Conservation (phyloP, 345 rosid genomes). For the Rhodamnia argentea region DNA sequence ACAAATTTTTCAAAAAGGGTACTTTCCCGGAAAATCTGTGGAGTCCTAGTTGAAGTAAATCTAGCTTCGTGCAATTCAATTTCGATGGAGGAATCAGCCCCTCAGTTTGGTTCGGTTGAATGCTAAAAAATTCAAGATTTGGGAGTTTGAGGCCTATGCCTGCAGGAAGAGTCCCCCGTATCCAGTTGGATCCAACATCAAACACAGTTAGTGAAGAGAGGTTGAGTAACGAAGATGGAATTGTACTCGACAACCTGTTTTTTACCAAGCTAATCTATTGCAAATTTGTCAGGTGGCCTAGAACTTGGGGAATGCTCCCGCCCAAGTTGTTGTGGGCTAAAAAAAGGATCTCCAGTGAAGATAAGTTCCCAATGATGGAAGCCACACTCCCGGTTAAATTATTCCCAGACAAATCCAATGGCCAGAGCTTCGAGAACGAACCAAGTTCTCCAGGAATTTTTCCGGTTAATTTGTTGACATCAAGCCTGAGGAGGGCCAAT, state of each 20-base stretch:
- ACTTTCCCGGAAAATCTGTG: rapidly evolving
- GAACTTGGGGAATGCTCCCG: no score
- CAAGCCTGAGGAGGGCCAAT: no score
- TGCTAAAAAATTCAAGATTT: rapidly evolving
- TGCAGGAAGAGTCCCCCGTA: rapidly evolving
- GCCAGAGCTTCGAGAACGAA: no score
- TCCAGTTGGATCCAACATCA: rapidly evolving
- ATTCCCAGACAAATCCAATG: no score
- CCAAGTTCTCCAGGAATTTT: no score
- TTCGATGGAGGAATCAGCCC: rapidly evolving
- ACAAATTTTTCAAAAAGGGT: rapidly evolving
- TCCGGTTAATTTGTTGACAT: no score
- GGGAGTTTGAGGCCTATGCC: rapidly evolving
- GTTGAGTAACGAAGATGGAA: background rate
- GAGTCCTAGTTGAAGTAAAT: rapidly evolving
- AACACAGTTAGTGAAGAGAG: rapidly evolving
- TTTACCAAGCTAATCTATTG: rapidly evolving
- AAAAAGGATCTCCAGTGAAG: no score
- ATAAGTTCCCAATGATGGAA: no score
- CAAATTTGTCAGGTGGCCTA: no score
- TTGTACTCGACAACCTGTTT: background rate
- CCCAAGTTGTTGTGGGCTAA: no score
- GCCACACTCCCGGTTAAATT: no score
- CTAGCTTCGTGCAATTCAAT: rapidly evolving
- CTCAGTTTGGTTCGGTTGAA: rapidly evolving